Conservation (phyloP, 805 yeast genomes). For the Schwanniomyces occidentalis region DNA sequence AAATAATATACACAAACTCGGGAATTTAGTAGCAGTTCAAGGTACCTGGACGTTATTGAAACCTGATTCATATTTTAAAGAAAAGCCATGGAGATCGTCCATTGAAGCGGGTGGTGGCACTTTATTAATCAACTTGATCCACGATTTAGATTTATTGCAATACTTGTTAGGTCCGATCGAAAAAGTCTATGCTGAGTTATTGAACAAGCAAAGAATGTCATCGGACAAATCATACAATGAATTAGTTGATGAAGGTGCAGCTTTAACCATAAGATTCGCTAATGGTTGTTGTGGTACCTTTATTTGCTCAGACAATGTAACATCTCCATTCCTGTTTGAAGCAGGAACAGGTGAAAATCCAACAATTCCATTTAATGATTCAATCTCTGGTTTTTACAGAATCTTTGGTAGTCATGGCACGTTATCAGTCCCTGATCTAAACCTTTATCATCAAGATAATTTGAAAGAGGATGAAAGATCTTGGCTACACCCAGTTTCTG, state of each 20-base stretch:
- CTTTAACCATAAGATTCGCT: slow-evolving; percentile 35
- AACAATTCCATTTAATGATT: slow-evolving; percentile 31
- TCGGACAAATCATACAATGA: slow-evolving; percentile 9
- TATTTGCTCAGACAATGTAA: slow-evolving; percentile 41
- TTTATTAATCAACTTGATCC: slow-evolving; percentile 40
- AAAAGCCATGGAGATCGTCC: slow-evolving; percentile 41
- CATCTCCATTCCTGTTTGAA: slow-evolving; percentile 43
- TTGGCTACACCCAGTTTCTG: slow-evolving; percentile 29
- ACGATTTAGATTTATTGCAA: slow-evolving; percentile 42
- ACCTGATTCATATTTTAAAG: slow-evolving; percentile 32
- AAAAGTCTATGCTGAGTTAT: slow-evolving; percentile 39
- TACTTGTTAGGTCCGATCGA: slow-evolving; percentile 41
- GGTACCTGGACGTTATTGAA: slow-evolving; percentile 43
- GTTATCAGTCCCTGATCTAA: slow-evolving; percentile 40
- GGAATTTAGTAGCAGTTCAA: slow-evolving; percentile 37
- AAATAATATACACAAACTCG: slow-evolving; percentile 29
- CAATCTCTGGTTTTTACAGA: slow-evolving; percentile 36
- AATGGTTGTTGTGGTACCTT: slow-evolving; percentile 43
- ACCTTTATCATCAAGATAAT: slow-evolving; percentile 32
- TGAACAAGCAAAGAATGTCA: slow-evolving; percentile 29
- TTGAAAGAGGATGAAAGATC: slow-evolving; percentile 18
- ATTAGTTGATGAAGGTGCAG: slow-evolving; percentile 44
- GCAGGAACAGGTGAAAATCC: slow-evolving; percentile 47
- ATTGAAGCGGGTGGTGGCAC: slow-evolving; percentile 39
- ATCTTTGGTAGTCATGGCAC: slow-evolving; percentile 41